Evolutionary conservation across 306 rosid species (phyloP).

Genomic region (Castanea sativa): DNA sequence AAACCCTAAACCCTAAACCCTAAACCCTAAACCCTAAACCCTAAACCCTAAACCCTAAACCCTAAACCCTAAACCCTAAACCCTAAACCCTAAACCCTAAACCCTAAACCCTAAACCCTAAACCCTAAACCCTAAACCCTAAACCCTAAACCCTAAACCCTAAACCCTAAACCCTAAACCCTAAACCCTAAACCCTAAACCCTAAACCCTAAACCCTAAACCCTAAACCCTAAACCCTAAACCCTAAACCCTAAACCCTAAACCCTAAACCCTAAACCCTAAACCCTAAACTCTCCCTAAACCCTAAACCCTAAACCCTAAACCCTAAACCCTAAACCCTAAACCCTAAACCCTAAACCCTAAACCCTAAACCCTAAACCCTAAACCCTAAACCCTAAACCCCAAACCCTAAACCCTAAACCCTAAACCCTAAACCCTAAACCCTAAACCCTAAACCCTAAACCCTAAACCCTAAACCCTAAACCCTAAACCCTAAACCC

Average conservation of each 20-base stretch:
- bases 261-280: conserved; percentile 24
- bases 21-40: conserved; percentile 18
- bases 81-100: background rate
- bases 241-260: too few relatives aligned
- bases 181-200: conserved; percentile 9
- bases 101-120: conserved; percentile 14
- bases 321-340: conserved; percentile 21
- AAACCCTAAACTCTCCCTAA: background rate
- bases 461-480: conserved; percentile 14
- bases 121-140: conserved; percentile 11
- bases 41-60: conserved; percentile 23
- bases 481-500: too few relatives aligned
- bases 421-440: conserved; percentile 24
- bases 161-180: conserved; percentile 16
- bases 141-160: background rate
- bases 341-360: conserved; percentile 14
- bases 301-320: conserved; percentile 29
- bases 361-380: conserved; percentile 20
- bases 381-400: conserved; percentile 8
- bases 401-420: conserved; percentile 18
- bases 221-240: too few relatives aligned
- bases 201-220: background rate
- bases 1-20: too few relatives aligned
- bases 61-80: conserved; percentile 16
- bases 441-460: conserved; percentile 14